Base-by-base conservation (phyloP, 2,329 filamentous ascomycete species). In the Cercospora berteroae region DNA sequence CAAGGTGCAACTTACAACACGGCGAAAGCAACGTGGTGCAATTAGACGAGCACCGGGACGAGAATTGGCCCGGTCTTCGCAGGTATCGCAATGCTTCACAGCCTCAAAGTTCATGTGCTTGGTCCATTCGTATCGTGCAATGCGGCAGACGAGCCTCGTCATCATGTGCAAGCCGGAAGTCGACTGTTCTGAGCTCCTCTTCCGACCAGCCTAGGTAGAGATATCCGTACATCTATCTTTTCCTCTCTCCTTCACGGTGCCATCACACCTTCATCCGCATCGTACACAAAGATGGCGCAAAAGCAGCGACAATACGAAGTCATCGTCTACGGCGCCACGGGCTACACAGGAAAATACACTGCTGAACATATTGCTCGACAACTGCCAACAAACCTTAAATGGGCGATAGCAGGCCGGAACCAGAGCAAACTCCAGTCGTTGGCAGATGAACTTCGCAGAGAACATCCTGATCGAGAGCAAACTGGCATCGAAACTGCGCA, bases 331-430 rank as follows among this genome's bases (percentile, higher is more conserved):
- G 89, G 89, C 27, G 88, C 89, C 9, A 90, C 85, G 77, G 94
- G 94, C 29, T 97, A 96, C 80, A 97, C 94, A 0, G 94, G 94
- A 44, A 89, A 87, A 71, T 84, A 91, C 72, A 88, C 88, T 2
- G 89, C 89, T 29, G 89, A 96, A 77, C 88, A 95, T 79, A 90
- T 97, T 74, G 84, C 88, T 62, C 84, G 84, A 13, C 81, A 87
- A 71, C 83, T 93, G 0, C 90, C 93, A 0, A 92, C 90, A 18
- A 87, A 92, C 77, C 79, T 96, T 69, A 93, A 88, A 82, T 97
- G 94, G 94, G 94, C 92, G 13, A 83, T 97, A 64, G 92, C 93
- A 56, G 94, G 94, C 31, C 90, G 94, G 27, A 94, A 91, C n/a
- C 82, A 85, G 59, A 81, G 84, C 59, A 97, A 97, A 79, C 85